Percentiles rank a stretch among this genome's conserved stretches.
phyloP scores from a whole-genome alignment of 345 rosid species.

The Lepidium sativum region DNA sequence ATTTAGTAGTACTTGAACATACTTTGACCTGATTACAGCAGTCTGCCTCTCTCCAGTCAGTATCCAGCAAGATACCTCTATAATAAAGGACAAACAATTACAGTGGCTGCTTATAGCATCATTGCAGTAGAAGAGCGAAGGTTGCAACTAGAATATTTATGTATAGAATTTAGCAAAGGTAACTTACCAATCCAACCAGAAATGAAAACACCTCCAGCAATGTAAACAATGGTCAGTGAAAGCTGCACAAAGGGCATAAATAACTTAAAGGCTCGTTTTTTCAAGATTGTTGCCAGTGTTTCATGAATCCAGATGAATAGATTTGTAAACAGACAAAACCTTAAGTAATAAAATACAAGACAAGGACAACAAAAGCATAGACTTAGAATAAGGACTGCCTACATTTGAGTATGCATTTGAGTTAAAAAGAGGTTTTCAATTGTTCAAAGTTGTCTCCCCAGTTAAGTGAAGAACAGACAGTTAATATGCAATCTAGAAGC shows the following conservation, averaged over 20 bases:
- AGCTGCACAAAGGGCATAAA: constrained; percentile 51
- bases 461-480: neutral
- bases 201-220: constrained; percentile 81
- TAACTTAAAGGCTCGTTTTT: neutral
- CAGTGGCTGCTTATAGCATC: constrained; percentile 14
- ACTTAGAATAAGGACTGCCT: neutral
- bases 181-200: constrained; percentile 97
- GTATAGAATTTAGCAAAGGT: neutral
- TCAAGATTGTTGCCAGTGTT: neutral
- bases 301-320: neutral
- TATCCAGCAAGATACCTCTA: constrained; percentile 99
- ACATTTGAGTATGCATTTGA: constrained; percentile 1
- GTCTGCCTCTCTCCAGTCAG: constrained; percentile 98
- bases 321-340: neutral
- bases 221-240: constrained; percentile 63
- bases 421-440: neutral
- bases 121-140: neutral
- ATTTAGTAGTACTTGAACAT: constrained; percentile 90
- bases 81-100: constrained; percentile 34
- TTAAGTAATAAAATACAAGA: neutral
- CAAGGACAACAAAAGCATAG: neutral
- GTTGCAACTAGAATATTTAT: neutral
- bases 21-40: constrained; percentile 91
- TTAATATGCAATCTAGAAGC: neutral
- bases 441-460: neutral